Conservation (phyloP, 768 basidiomycete species). For the Panaeolus cyanescens region DNA sequence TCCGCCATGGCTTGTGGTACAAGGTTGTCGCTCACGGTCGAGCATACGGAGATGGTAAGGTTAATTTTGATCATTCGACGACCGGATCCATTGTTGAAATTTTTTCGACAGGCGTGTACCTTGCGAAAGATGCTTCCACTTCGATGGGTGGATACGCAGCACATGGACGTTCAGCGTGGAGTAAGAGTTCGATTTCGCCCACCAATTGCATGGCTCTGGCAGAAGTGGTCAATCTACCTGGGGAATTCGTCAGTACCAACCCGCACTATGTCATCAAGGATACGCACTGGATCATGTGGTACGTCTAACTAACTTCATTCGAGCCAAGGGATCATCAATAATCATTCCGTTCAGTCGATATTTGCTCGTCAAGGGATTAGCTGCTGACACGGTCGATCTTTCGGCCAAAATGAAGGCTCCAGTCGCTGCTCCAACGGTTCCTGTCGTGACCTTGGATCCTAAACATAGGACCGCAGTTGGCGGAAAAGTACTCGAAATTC, state of each 20-base stretch:
- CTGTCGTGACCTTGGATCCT: constrained; percentile 53
- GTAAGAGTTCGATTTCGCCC: constrained; percentile 49
- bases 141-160: constrained; percentile 49
- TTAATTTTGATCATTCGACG: neutral
- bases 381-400: constrained; percentile 8
- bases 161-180: constrained; percentile 42
- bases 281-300: constrained; percentile 75
- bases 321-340: neutral
- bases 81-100: constrained; percentile 5
- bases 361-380: constrained; percentile 50
- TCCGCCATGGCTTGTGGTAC: constrained; percentile 73
- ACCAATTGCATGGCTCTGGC: constrained; percentile 57
- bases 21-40: constrained; percentile 57
- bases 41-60: constrained; percentile 61
- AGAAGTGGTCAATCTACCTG: constrained; percentile 66
- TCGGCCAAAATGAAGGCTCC: constrained; percentile 13
- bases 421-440: constrained; percentile 23
- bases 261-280: constrained; percentile 63
- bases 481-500: constrained; percentile 46
- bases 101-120: constrained; percentile 56
- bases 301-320: constrained; percentile 15
- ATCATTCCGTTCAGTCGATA: constrained; percentile 48
- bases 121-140: constrained; percentile 55
- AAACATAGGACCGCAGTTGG: constrained; percentile 42
- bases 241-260: constrained; percentile 50